phyloP scores from a whole-genome alignment of 2,329 filamentous ascomycete species.

The Exophiala xenobiotica region DNA sequence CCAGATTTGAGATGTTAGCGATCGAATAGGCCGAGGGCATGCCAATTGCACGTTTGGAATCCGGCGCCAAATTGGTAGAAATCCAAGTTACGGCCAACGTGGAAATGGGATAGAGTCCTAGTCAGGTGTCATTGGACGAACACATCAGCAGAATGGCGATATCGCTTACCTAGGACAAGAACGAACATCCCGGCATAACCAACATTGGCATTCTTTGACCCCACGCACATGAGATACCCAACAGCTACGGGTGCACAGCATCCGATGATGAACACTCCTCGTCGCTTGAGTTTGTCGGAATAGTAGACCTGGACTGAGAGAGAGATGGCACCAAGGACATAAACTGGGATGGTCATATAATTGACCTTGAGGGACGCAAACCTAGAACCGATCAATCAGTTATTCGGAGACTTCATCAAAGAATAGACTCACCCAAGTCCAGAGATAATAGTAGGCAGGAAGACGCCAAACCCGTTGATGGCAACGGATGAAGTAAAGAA shows the following conservation, averaged over 20 bases:
- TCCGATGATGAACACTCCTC: constrained; percentile 35
- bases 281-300: constrained; percentile 37
- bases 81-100: constrained; percentile 36
- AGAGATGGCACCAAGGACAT: constrained; percentile 47
- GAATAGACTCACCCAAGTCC: constrained; percentile 23
- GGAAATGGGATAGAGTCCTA: constrained; percentile 33
- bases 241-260: constrained; percentile 34
- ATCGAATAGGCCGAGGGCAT: constrained; percentile 35
- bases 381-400: constrained; percentile 3
- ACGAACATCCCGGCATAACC: constrained; percentile 40
- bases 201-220: constrained; percentile 32
- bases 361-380: constrained; percentile 36
- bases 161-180: constrained; percentile 26
- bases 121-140: too few relatives aligned
- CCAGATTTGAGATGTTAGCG: constrained; percentile 33
- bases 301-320: constrained; percentile 11
- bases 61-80: constrained; percentile 37
- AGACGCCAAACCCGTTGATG: constrained; percentile 18
- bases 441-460: constrained; percentile 20
- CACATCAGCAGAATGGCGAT: too few relatives aligned
- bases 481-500: constrained; percentile 36
- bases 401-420: background rate
- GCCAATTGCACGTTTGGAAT: constrained; percentile 37
- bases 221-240: constrained; percentile 38
- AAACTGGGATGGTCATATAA: constrained; percentile 58